Evolutionary conservation across 257 asterid genomes (phyloP), one percentile per base, ranked within the genome.

Genomic region (Linaria vulgaris): DNA sequence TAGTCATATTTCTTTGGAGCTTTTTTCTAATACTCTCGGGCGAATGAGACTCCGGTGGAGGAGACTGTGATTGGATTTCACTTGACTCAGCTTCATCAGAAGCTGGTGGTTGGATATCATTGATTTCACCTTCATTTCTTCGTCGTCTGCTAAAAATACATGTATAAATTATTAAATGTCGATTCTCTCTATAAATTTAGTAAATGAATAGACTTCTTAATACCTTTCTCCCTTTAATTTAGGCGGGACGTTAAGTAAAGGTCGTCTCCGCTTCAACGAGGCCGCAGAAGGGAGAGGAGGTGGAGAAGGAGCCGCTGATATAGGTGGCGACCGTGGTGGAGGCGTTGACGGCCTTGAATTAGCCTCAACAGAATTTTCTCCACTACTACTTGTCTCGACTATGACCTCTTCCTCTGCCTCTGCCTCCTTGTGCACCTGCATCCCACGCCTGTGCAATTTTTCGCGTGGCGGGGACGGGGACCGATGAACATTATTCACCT

Each of bases 301-400:
- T 1, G 61, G 45, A 0, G 61, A 13, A 6, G 61, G 62, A 34
- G 5, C 41, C 51, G 64, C 51, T 16, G 64, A 14, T 7, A 4
- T 34, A 21, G 78, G 63, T 12, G 69, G 39, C 21, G 83, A 66
- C 46, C 69, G 57, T 22, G 76, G 21, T 44, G 74, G 74, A 37
- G 74, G 69, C 21, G 77, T 74, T 27, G 34, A 6, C 12, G 76
- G 27, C 63, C 66, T 72, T 82, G 94, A 70, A 80, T 70, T 84
- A 72, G n/a, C n/a, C n/a, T 91, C 97, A 66, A 79, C 94, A 6
- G 81, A 83, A 49, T 84, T 79, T 44, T 82, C 94, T 63, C 63
- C 74, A 16, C 72, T 62, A 9, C 23, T 19, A 61, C n/a, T n/a
- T n/a, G 66, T 49, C 61, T 68, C 87, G 43, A 27, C 30, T 14